These are phyloP conservation scores for Rubus idaeus DNA, from an alignment of 306 rosid genomes.

Conservation along the genomic window DNA sequence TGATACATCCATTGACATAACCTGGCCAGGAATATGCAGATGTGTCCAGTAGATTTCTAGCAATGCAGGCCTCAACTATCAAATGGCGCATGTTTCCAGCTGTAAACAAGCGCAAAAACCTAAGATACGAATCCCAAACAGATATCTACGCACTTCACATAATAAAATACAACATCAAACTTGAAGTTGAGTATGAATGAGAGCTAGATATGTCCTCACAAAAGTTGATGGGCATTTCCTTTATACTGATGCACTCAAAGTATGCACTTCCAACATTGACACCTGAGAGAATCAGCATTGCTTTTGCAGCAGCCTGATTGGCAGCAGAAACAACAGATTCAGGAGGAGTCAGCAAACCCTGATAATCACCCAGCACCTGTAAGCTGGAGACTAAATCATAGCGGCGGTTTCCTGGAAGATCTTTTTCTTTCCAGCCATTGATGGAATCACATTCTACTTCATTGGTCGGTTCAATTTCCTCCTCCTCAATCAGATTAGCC, in stretches of 20 bases:
- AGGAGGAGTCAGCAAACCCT: slow-evolving; percentile 81
- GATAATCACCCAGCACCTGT: slow-evolving; percentile 81
- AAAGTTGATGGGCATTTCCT: slow-evolving; percentile 71
- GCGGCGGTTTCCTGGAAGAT: slow-evolving; percentile 55
- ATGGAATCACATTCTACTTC: slow-evolving; percentile 47
- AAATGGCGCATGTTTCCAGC: slow-evolving; percentile 97
- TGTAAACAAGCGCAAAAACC: slow-evolving; percentile 38
- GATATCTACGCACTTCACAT: not conserved
- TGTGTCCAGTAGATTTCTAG: slow-evolving; percentile 80
- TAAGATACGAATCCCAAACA: slow-evolving; percentile 8
- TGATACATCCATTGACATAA: slow-evolving; percentile 69
- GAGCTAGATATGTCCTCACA: slow-evolving; percentile 53
- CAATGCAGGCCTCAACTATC: slow-evolving; percentile 94
- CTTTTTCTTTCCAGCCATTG: slow-evolving; percentile 59
- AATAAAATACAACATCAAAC: not conserved
- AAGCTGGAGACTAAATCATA: slow-evolving; percentile 72
- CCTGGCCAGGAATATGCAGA: slow-evolving; percentile 93
- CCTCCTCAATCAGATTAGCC: slow-evolving; percentile 83
- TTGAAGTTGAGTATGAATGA: slow-evolving; percentile 10
- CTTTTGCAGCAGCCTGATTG: slow-evolving; percentile 93
- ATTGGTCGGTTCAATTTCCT: slow-evolving; percentile 48
- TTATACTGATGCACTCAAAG: slow-evolving; percentile 67
- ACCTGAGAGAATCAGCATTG: slow-evolving; percentile 80
- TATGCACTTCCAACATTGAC: slow-evolving; percentile 65
- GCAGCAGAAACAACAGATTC: slow-evolving; percentile 62